phyloP scores from a whole-genome alignment of 768 basidiomycete genomes.

The Melanogaster broomeanus region DNA sequence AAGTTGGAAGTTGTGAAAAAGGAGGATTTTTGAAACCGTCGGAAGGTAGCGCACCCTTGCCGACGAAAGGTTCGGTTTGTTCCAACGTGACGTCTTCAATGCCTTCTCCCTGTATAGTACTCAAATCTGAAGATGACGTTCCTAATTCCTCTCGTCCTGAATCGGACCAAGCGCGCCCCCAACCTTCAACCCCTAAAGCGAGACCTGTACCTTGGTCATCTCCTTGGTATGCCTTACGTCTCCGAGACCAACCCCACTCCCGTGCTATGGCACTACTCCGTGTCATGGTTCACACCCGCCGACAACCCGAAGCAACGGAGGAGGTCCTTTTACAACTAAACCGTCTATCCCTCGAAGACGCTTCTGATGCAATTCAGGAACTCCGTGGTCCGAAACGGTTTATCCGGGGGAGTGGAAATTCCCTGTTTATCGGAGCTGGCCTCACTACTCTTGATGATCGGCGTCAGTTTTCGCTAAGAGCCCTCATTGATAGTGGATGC shows the following conservation, averaged over 20 bases:
- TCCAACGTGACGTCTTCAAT: not conserved
- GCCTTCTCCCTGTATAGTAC: not conserved
- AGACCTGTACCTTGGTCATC: not conserved
- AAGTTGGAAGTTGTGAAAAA: no score
- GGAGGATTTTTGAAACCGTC: conserved; percentile 7
- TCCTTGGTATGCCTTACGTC: conserved; percentile 4
- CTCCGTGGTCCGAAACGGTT: not conserved
- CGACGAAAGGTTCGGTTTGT: not conserved
- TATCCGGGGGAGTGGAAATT: no score
- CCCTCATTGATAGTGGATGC: conserved; percentile 21
- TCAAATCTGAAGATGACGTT: no score
- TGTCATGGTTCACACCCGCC: not conserved
- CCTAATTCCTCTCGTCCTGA: not conserved
- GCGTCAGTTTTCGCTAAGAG: not conserved
- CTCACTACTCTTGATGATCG: conserved; percentile 4
- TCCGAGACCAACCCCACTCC: not conserved
- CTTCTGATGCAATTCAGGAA: conserved; percentile 7
- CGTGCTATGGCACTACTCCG: not conserved
- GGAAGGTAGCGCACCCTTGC: not conserved
- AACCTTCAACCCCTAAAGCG: no score
- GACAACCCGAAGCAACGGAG: not conserved
- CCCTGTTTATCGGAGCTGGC: not conserved
- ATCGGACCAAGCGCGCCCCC: not conserved
- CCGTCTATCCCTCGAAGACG: not conserved
- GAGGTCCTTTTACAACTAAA: not conserved